These are phyloP conservation scores for Akanthomyces muscarius DNA, from an alignment of 2,329 filamentous ascomycete species.

Conservation along the genomic window DNA sequence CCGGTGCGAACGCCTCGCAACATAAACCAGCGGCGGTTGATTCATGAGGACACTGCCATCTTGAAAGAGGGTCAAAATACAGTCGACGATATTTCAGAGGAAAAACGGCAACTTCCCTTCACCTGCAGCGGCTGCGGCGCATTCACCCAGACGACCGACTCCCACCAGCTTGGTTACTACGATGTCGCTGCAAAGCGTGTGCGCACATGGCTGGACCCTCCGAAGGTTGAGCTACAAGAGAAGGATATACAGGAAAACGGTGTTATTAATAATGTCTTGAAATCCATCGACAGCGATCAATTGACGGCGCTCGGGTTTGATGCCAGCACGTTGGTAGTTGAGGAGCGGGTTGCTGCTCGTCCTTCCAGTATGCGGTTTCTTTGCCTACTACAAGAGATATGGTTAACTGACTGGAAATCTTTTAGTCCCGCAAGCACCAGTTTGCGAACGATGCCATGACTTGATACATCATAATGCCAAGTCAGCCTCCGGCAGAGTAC, in stretches of 20 bases:
- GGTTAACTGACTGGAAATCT: slow-evolving; percentile 16
- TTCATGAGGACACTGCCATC: slow-evolving; percentile 26
- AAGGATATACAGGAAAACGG: slow-evolving; percentile 37
- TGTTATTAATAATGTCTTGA: slow-evolving; percentile 45
- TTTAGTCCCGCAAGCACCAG: slow-evolving; percentile 41
- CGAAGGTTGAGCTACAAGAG: slow-evolving; percentile 18
- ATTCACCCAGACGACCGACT: slow-evolving; percentile 52
- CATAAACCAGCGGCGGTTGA: slow-evolving; percentile 24
- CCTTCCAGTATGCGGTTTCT: slow-evolving; percentile 1
- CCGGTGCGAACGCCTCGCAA: not conserved
- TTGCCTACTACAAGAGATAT: not conserved
- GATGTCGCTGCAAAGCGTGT: slow-evolving; percentile 49
- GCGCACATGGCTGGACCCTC: slow-evolving; percentile 39
- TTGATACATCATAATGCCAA: slow-evolving; percentile 72
- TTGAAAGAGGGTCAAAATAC: not conserved
- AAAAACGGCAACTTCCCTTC: slow-evolving; percentile 41
- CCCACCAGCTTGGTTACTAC: slow-evolving; percentile 54
- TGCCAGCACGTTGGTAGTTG: slow-evolving; percentile 34
- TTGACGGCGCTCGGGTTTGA: slow-evolving; percentile 46
- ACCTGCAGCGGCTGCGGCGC: slow-evolving; percentile 64
- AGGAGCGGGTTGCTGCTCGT: slow-evolving; percentile 18
- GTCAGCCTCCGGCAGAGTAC: slow-evolving; percentile 36
- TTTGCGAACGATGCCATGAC: slow-evolving; percentile 86
- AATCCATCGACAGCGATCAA: slow-evolving; percentile 37
- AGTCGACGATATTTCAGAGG: not conserved